Evolutionary conservation across 768 basidiomycete species (phyloP), one percentile per base, ranked within the genome.

Genomic region (Kwoniella botswanensis): DNA sequence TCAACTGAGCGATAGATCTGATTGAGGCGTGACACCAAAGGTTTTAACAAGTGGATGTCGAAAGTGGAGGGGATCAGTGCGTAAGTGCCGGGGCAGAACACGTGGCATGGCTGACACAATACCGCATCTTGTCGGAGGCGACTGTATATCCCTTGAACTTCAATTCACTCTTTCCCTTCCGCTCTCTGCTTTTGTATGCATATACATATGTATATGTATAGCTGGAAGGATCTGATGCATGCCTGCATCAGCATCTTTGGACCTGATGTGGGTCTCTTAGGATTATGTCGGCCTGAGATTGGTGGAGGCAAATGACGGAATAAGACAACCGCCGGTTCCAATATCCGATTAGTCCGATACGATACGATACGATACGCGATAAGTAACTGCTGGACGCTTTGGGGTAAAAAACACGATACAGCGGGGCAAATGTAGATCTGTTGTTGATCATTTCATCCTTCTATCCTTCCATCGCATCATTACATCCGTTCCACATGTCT

Each of bases 1-100:
- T 59, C 17, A 22, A 6, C 4, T 35, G 35, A 35, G 35, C 35
- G 4, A 35, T 35, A 35, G 1, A 35, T 1, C 0, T 35, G 35
- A 35, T 0, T 6, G 35, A 35, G 35, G 35, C 1, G 35, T 35
- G 35, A 35, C 35, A 35, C 35, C 0, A 35, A 35, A 35, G 35
- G 35, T 35, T 35, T 29, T 17, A 24, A 5, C 0, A 4, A 50
- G 63, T 64, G 42, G 63, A 64, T 21, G 44, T 55, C n/a, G 17
- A 64, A 21, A 54, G 52, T 64, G 63, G 63, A 64, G 63, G 63
- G 26, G 50, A 29, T 63, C 44, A 7, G 50, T 50, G 50, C 44
- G 44, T 3, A 15, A 64, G 41, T 64, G 63, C n/a, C 53, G 63
- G 63, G 63, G 63, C 63, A 3, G 1, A 35, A 7, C 35, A 35